phyloP scores from a whole-genome alignment of 805 yeast genomes.

The Wickerhamiella spandovensis region DNA sequence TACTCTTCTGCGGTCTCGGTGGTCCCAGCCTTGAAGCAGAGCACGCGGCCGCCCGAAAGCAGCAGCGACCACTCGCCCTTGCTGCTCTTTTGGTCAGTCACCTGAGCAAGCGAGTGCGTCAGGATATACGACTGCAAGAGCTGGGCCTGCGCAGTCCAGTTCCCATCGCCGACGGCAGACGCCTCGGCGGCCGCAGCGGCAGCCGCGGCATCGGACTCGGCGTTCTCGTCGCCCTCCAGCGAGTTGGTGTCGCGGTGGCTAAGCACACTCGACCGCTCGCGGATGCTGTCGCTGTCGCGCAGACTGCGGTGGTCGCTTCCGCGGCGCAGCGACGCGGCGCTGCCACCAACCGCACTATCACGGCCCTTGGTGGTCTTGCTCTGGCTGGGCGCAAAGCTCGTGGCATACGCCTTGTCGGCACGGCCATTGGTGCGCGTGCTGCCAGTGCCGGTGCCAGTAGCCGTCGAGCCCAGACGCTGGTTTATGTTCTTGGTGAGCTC shows the following conservation, averaged over 20 bases:
- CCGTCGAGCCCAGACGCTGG: constrained; percentile 1
- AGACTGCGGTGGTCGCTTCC: background rate
- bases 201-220: background rate
- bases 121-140: constrained; percentile 40
- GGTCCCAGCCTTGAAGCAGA: constrained; percentile 56
- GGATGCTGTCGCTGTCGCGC: background rate
- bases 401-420: background rate
- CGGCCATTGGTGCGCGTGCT: constrained; percentile 5
- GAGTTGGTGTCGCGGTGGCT: background rate
- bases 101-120: constrained; percentile 33
- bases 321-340: background rate
- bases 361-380: background rate
- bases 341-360: background rate
- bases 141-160: constrained; percentile 54
- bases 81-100: constrained; percentile 24
- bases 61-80: constrained; percentile 40
- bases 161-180: constrained; percentile 40
- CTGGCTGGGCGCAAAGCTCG: background rate
- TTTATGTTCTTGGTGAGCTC: constrained; percentile 1
- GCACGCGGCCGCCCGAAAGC: constrained; percentile 34
- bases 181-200: constrained; percentile 9
- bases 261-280: background rate
- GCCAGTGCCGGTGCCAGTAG: constrained; percentile 18
- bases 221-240: too few relatives aligned
- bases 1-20: constrained; percentile 54